A percentile compares a stretch with the other conserved stretches of the same genome.
These are phyloP conservation scores for Acorus gramineus DNA, from an alignment of 106 monocot genomes.

Conservation along the genomic window DNA sequence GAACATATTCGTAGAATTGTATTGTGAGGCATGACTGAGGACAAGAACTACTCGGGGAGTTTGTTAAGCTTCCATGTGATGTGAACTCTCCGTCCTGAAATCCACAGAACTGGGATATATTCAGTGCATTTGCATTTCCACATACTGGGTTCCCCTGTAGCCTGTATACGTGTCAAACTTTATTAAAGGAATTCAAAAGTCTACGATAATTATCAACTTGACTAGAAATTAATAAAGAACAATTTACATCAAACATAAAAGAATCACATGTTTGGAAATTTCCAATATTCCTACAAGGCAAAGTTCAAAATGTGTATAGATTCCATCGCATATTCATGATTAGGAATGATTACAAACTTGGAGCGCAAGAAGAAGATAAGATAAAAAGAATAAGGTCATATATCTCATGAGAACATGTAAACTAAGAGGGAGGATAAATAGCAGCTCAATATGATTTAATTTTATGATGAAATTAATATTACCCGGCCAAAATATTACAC, in stretches of 20 bases:
- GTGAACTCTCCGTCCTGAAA: slow-evolving; percentile 13
- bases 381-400: too few relatives aligned
- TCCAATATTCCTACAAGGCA: too few relatives aligned
- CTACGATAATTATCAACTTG: neutral
- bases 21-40: slow-evolving; percentile 32
- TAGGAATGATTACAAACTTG: too few relatives aligned
- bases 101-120: slow-evolving; percentile 51
- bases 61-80: slow-evolving; percentile 16
- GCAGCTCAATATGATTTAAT: too few relatives aligned
- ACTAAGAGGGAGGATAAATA: too few relatives aligned
- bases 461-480: too few relatives aligned
- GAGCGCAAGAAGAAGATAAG: too few relatives aligned
- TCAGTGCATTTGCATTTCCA: slow-evolving; percentile 26
- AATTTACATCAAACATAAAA: neutral
- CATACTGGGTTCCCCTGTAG: slow-evolving; percentile 87
- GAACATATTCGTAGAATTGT: slow-evolving; percentile 43
- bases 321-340: too few relatives aligned
- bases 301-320: too few relatives aligned
- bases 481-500: too few relatives aligned
- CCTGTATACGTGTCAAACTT: slow-evolving; percentile 31
- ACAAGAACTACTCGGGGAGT: slow-evolving; percentile 11
- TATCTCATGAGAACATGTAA: too few relatives aligned
- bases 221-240: neutral
- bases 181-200: neutral
- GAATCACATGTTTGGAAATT: too few relatives aligned